Base-by-base conservation (phyloP, 768 basidiomycete species). In the Brasilioporus rufonigricans region DNA sequence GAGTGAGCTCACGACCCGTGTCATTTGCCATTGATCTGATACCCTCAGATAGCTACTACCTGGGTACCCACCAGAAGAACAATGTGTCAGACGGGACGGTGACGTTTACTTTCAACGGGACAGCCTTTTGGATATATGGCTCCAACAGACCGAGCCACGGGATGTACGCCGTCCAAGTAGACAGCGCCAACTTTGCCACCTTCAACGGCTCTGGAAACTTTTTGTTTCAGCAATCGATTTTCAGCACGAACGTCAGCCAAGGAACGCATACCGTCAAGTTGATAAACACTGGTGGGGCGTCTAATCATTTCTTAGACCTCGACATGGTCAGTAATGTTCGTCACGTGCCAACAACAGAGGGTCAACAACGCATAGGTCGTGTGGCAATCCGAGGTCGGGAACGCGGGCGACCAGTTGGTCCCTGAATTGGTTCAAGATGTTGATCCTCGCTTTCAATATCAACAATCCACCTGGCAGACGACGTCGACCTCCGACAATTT, bases 121-220 rank as follows among this genome's bases (percentile, higher is more conserved):
- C 76, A 10, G 73, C 73, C 4, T 66, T 83, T 18, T 71, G 74
- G 65, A 66, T 83, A 26, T 82, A 73, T 58, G 81, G 82, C 23
- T 73, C 80, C 16, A 78, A 79, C 59, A 72, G 80, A 44, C 53
- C 55, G 3, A 80, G 78, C 53, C 79, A 82, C 59, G 79, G 81
- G 0, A 54, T 48, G 2, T 84, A 76, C 57, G 70, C 75, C 36
- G 71, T 83, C 35, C 67, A 66, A 35, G 58, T 83, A 4, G 80
- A 82, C 64, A 58, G 65, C 27, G 59, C 39, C 8, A 52, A 45
- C 35, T 73, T 65, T 50, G 52, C 68, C 13, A 53, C 61, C 18
- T 43, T 56, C 38, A 72, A 71, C 53, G 79, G 77, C 6, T 46
- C 55, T 11, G 63, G 61, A 23, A 52, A 60, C 48, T 43, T 58